These are phyloP conservation scores for Scortechinia acanthostroma DNA, from an alignment of 2,329 filamentous ascomycete genomes.

Conservation along the genomic window DNA sequence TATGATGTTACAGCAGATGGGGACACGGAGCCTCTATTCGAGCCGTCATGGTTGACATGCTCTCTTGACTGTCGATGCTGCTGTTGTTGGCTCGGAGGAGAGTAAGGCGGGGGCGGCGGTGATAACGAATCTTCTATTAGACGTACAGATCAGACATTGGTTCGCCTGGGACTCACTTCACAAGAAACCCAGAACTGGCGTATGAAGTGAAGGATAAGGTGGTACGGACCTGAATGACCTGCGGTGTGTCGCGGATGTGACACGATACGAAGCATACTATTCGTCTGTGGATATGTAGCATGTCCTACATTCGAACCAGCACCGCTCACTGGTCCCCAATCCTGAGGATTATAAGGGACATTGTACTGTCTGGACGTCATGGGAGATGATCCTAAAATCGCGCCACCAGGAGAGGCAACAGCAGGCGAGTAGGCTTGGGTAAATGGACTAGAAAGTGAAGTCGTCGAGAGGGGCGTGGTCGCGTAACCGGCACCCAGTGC, in stretches of 20 bases:
- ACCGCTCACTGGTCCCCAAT: slow-evolving; percentile 31
- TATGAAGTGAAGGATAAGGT: background rate
- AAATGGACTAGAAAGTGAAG: slow-evolving; percentile 32
- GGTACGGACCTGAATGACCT: background rate
- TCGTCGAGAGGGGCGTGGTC: slow-evolving; percentile 28
- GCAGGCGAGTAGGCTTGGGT: slow-evolving; percentile 21
- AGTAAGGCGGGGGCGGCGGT: slow-evolving; percentile 11
- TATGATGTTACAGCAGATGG: background rate
- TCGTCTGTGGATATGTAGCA: background rate
- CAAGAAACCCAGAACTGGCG: no score
- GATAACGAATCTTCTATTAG: slow-evolving; percentile 5
- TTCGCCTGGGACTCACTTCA: no score
- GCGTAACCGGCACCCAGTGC: slow-evolving; percentile 15
- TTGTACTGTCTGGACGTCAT: slow-evolving; percentile 33
- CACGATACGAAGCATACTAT: background rate
- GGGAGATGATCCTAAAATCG: slow-evolving; percentile 23
- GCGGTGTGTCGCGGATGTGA: background rate
- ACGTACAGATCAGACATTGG: background rate
- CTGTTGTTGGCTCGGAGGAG: slow-evolving; percentile 4
- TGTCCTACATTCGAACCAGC: slow-evolving; percentile 11
- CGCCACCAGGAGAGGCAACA: slow-evolving; percentile 22
- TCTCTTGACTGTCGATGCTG: background rate
- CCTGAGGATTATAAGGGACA: slow-evolving; percentile 35
- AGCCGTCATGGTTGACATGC: background rate
- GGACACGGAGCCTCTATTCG: background rate